phyloP scores from a whole-genome alignment of 225 moss, liverwort and hornwort species.

The Antitrichia curtipendula region DNA sequence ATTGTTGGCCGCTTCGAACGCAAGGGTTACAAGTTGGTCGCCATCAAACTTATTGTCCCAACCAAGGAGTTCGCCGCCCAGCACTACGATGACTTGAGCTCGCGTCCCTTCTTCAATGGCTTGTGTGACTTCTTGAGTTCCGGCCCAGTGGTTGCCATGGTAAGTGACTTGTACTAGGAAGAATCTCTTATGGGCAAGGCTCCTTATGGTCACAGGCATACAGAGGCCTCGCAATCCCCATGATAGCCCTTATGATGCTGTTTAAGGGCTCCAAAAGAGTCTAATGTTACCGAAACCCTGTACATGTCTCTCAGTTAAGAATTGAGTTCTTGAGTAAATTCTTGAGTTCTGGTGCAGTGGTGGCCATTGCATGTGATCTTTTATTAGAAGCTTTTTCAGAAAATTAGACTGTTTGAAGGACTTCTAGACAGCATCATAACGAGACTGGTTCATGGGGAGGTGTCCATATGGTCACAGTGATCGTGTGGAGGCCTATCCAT shows the following conservation, averaged over 20 bases:
- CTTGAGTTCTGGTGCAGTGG: conserved; percentile 57
- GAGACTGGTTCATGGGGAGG: neutral
- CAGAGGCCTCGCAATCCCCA: neutral
- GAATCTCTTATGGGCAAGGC: neutral
- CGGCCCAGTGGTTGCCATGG: conserved; percentile 81
- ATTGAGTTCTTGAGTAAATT: conserved; percentile 28
- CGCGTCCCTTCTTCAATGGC: conserved; percentile 63
- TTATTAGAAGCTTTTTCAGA: neutral
- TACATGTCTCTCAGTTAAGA: neutral
- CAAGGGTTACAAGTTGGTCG: conserved; percentile 80
- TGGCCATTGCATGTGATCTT: conserved; percentile 40
- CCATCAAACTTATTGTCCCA: conserved; percentile 55
- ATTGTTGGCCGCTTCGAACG: conserved; percentile 66
- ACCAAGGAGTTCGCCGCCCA: conserved; percentile 73
- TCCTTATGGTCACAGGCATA: neutral
- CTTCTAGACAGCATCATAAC: neutral
- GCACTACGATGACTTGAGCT: conserved; percentile 71
- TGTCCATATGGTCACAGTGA: neutral
- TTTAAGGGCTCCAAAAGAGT: neutral
- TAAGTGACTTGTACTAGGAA: neutral
- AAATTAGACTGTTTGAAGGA: neutral
- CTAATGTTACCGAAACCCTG: neutral
- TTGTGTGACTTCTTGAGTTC: conserved; percentile 79
- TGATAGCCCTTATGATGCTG: neutral
- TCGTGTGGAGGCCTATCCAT: neutral